A percentile compares a stretch with the other conserved stretches of the same genome.
phyloP scores from a whole-genome alignment of 352 stramenopile genomes.

The Pythium periplocum region DNA sequence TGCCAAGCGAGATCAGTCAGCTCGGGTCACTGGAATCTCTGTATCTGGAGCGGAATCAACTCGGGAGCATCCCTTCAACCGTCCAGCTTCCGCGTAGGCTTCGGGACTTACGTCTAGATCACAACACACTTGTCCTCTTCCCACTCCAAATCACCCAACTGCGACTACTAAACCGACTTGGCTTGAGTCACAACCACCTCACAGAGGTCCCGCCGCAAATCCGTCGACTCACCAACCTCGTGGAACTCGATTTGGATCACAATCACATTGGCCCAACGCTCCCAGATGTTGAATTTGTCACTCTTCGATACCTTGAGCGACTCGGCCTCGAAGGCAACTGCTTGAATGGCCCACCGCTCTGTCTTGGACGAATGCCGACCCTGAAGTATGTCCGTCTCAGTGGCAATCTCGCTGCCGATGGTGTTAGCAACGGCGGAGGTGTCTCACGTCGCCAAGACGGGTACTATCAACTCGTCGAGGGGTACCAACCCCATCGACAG shows the following conservation, averaged over 20 bases:
- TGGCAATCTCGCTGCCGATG: conserved; percentile 25
- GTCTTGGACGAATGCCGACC: conserved; percentile 25
- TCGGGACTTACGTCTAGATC: conserved; percentile 45
- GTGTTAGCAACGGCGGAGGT: background rate
- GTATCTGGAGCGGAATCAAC: conserved; percentile 60
- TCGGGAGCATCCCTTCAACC: conserved; percentile 30
- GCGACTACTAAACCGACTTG: conserved; percentile 45
- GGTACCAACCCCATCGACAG: no score
- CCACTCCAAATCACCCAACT: conserved; percentile 44
- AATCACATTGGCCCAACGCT: conserved; percentile 42
- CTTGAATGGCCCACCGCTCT: conserved; percentile 18
- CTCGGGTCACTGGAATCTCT: conserved; percentile 42
- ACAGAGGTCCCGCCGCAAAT: conserved; percentile 35
- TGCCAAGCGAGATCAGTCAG: conserved; percentile 34
- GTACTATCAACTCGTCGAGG: background rate
- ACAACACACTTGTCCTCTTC: conserved; percentile 45
- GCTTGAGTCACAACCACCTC: conserved; percentile 56
- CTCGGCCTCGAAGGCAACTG: conserved; percentile 61
- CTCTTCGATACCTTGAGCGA: conserved; percentile 41
- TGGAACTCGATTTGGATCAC: conserved; percentile 63
- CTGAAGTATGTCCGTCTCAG: conserved; percentile 44
- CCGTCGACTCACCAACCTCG: conserved; percentile 45
- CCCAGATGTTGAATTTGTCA: conserved; percentile 33
- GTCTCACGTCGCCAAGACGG: background rate
- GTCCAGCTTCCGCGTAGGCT: conserved; percentile 33